Conservation (phyloP, 768 basidiomycete species). For the Rhodosporidiobolus odoratus region DNA sequence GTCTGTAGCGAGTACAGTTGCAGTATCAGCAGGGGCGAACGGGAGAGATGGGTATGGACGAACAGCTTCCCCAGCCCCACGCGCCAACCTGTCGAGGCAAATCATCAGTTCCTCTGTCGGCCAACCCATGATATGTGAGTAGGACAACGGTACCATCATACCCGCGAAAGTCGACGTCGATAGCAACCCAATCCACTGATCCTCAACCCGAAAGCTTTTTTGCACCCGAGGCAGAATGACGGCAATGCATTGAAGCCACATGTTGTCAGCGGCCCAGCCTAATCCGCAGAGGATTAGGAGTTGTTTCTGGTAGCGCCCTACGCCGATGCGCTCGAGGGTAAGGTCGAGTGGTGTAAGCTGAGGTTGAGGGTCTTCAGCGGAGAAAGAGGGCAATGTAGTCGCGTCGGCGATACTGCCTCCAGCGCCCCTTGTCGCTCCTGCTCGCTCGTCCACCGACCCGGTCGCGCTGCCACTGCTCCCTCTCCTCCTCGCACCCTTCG, state of each 20-base stretch:
- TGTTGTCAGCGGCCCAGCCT: conserved; percentile 92
- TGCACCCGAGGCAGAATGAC: conserved; percentile 96
- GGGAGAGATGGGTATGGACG: conserved; percentile 40
- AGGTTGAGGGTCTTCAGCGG: background rate
- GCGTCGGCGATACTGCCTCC: background rate
- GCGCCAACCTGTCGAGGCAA: conserved; percentile 20
- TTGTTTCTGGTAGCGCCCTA: conserved; percentile 39
- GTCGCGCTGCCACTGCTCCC: background rate
- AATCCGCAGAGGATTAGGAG: conserved; percentile 71
- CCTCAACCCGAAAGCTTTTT: conserved; percentile 68
- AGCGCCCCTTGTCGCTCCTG: background rate
- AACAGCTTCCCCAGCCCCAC: conserved; percentile 68
- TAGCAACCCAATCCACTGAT: conserved; percentile 69
- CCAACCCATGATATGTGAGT: conserved; percentile 53
- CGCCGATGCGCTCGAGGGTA: conserved; percentile 83
- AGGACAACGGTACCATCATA: conserved; percentile 68
- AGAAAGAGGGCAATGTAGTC: background rate
- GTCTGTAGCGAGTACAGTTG: conserved; percentile 47
- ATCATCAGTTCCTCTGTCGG: background rate
- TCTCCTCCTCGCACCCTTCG: background rate
- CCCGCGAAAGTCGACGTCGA: conserved; percentile 87
- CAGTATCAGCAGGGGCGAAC: background rate
- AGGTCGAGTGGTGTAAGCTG: conserved; percentile 64
- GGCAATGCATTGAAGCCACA: conserved; percentile 66
- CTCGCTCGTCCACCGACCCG: background rate